Conservation (phyloP, 2,329 filamentous ascomycete genomes). For the Mollisia scopiformis region DNA sequence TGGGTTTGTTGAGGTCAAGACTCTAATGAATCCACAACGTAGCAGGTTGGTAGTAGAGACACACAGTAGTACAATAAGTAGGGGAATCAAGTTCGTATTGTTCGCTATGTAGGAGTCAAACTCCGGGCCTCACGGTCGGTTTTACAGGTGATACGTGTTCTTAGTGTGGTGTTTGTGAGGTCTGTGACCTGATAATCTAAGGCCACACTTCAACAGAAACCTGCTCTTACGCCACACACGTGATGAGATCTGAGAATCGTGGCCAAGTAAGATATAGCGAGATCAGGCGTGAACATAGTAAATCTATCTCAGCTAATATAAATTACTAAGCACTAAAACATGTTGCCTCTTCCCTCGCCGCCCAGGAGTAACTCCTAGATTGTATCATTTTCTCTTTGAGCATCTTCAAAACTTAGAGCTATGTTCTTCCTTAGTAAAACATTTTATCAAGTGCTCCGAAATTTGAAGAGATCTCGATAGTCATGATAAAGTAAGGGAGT, state of each 20-base stretch:
- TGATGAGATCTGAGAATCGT: conserved; percentile 8
- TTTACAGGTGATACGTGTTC: too few species aligned
- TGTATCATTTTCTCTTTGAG: not conserved
- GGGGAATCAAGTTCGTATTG: too few species aligned
- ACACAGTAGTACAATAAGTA: too few species aligned
- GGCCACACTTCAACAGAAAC: too few species aligned
- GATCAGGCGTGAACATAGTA: conserved; percentile 15
- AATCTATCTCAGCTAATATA: conserved; percentile 10
- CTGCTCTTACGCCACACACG: conserved; percentile 11
- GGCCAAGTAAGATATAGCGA: conserved; percentile 8
- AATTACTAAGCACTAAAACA: conserved; percentile 14
- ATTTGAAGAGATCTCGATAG: not conserved
- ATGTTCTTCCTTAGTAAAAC: not conserved
- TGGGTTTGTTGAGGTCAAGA: too few species aligned
- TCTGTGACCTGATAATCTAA: too few species aligned
- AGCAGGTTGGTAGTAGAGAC: too few species aligned
- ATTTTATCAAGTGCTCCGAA: conserved; percentile 1
- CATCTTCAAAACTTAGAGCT: not conserved
- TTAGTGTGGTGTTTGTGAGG: too few species aligned
- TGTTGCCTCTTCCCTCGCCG: conserved; percentile 7
- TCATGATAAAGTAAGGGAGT: not conserved
- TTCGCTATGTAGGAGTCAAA: too few species aligned
- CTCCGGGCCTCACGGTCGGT: too few species aligned
- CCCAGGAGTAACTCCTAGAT: not conserved
- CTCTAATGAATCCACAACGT: too few species aligned